Base-by-base conservation (phyloP, 129 eudicot species). In the Helichrysum umbraculigerum region DNA sequence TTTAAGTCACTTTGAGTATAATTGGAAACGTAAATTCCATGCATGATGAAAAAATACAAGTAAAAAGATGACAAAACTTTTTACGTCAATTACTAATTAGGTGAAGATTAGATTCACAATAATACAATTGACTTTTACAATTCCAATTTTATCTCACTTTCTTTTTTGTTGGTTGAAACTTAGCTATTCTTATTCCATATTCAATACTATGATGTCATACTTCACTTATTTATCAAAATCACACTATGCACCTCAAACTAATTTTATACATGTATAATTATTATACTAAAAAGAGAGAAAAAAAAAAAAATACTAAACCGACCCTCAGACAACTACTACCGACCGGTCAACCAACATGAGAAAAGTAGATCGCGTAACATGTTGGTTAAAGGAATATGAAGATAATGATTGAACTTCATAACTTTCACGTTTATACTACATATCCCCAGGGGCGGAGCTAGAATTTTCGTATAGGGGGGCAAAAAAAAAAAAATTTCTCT, bases 161-260 rank as follows among this genome's bases (percentile, higher is more conserved):
- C 28, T 42, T 74, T 41, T 44, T 74, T 7, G 71, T 74, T 74
- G 71, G 78, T 74, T 74, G 30, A 74, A 74, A 74, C 78, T 41
- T 44, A 54, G 19, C 71, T 74, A 61, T 39, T 37, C 39, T 58
- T 64, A 2, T 17, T 52, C n/a, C 30, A 64, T 64, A 28, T 28
- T 64, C 17, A 19, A 12, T 6, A 30, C 42, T 14, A 52, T 52
- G 59, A 52, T 17, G 59, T 52, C 59, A 52, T 52, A 52, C 6
- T 17, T 52, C 20, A 52, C 59, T 52, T 14, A 52, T 52, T 52
- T 52, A 52, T 14, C 59, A 12, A 52, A 52, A 21, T 20, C 25
- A 58, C 64, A 20, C 59, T 16, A 52, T 19, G 21, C 59, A 52
- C 6, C 59, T 6, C 21, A 52, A 52, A 19, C 59, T 52, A 7